A percentile compares a stretch with the other conserved stretches of the same genome.
These are phyloP conservation scores for Acanthamoeba sp. DNA, from an alignment of 208 protist species.

Conservation along the genomic window DNA sequence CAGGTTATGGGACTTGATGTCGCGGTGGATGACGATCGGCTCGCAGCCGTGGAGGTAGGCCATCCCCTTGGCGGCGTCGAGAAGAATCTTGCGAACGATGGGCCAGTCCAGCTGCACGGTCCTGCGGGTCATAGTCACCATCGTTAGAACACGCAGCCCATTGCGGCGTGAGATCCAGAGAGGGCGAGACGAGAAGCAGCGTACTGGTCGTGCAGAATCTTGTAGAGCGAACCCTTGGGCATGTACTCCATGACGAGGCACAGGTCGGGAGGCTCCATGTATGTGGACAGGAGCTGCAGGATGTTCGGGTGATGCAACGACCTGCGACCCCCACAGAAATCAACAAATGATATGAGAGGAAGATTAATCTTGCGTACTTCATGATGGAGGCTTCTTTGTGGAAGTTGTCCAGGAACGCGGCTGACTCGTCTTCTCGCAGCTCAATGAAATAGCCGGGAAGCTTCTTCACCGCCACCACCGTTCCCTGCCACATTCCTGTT, in stretches of 20 bases:
- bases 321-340: not conserved
- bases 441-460: conserved; percentile 40
- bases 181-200: not conserved
- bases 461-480: conserved; percentile 69
- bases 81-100: conserved; percentile 41
- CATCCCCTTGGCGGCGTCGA: conserved; percentile 66
- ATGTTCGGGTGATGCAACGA: conserved; percentile 69
- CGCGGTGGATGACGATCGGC: conserved; percentile 61
- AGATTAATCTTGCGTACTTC: not conserved
- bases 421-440: conserved; percentile 36
- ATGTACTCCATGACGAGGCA: conserved; percentile 74
- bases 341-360: not conserved
- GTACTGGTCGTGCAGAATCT: conserved; percentile 53
- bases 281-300: conserved; percentile 47
- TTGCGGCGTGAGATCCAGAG: no score
- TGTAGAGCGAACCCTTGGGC: conserved; percentile 68
- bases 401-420: conserved; percentile 59
- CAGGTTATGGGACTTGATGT: conserved; percentile 69
- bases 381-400: conserved; percentile 59
- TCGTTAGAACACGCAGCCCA: no score
- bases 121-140: no score
- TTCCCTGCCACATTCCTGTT: conserved; percentile 64
- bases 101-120: conserved; percentile 60
- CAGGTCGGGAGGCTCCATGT: conserved; percentile 50
- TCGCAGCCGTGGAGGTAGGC: conserved; percentile 67